Evolutionary conservation across 208 protist genomes (phyloP), one percentile per base, ranked within the genome.

Genomic region (Jaenimonas drosophilae): DNA sequence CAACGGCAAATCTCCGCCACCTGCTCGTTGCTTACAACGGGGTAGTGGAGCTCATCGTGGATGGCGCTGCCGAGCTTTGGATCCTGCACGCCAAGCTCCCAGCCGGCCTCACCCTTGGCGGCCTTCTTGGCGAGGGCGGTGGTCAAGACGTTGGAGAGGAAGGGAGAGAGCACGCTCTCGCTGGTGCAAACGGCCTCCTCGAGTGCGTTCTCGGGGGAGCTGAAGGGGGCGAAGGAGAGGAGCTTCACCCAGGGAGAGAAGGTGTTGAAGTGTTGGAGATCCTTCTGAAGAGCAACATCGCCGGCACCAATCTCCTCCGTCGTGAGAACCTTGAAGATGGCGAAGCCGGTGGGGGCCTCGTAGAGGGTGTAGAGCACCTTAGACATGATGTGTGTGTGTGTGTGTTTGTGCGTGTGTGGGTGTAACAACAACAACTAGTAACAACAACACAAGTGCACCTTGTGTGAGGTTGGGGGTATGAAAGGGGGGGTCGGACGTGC

Each of bases 171-270:
- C 48, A 92, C 25, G 62, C 94, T 96, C 81, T 99, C 97, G 7
- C 93, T 96, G 41, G 99, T 63, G 51, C 74, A 89, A 24, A 98
- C 97, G 48, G 97, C 96, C 52, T 98, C 97, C 64, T 98, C 97
- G 1, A 99, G 76, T n/a, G 97, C 97, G 42, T 98, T 86, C 64
- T 98, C 92, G 5, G 96, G 89, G 0, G 88, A 95, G 53, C 86
- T 70, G 58, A 99, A 99, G 12, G 98, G 97, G 4, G 85, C 46
- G 56, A 98, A 98, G 5, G 94, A 94, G 27, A 95, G 65, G 32
- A 99, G 75, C 61, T 97, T 98, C 37, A 97, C 73, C 48, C 97
- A 80, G 24, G 96, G 87, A 4, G 78, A 76, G 68, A 99, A 99
- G 25, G 76, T 87, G 26, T 46, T 59, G 50, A 98, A 96, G 48